These are phyloP conservation scores for Podaxis mareebaensis DNA, from an alignment of 768 basidiomycete genomes.

Conservation along the genomic window DNA sequence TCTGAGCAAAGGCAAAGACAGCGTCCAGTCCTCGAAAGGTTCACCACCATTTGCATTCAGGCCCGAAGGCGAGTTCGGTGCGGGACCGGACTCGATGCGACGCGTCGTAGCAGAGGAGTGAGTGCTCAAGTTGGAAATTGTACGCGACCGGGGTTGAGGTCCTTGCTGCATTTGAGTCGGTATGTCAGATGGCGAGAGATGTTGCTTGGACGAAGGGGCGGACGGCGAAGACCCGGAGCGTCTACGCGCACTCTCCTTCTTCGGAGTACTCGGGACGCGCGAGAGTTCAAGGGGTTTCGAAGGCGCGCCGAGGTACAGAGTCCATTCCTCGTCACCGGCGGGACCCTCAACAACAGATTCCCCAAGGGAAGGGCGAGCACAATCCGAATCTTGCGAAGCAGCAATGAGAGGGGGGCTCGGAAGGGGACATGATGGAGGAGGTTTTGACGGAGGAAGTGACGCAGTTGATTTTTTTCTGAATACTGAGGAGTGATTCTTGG, in stretches of 20 bases:
- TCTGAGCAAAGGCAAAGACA: constrained; percentile 6
- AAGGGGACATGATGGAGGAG: constrained; percentile 13
- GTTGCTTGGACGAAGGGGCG: neutral
- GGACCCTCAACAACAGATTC: neutral
- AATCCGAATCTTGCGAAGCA: neutral
- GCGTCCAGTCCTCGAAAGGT: constrained; percentile 12
- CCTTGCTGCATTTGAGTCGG: constrained; percentile 3
- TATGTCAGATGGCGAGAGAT: constrained; percentile 14
- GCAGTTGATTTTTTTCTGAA: constrained; percentile 6
- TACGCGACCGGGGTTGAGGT: neutral
- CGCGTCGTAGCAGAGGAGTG: constrained; percentile 5
- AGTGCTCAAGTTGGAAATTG: constrained; percentile 9
- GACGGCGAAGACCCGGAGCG: constrained; percentile 7
- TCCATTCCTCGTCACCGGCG: constrained; percentile 12
- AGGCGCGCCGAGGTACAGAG: constrained; percentile 10
- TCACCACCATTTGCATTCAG: neutral
- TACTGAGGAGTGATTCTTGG: neutral
- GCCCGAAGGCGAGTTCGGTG: neutral
- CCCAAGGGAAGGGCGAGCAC: neutral
- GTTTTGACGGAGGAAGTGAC: constrained; percentile 11
- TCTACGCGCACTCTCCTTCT: constrained; percentile 6
- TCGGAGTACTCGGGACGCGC: neutral
- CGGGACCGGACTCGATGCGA: constrained; percentile 16
- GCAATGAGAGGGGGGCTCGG: constrained; percentile 4
- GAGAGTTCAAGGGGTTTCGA: constrained; percentile 9